Base-by-base conservation (phyloP, 2,329 filamentous ascomycete species). In the Tolypocladium endophyticum region DNA sequence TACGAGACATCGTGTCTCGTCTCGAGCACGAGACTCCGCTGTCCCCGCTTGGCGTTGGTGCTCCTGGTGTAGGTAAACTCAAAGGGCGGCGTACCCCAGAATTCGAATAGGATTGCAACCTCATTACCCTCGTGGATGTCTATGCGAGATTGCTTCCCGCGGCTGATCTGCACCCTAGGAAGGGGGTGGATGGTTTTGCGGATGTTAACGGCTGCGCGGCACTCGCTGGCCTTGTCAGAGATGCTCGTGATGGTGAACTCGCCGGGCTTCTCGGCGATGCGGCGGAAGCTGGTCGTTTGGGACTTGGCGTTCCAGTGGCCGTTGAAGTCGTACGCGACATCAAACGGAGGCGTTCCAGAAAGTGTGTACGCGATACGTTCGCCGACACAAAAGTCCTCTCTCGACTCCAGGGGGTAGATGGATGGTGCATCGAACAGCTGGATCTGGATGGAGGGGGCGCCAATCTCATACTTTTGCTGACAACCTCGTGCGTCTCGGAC, bases 41-140 rank as follows among this genome's bases (percentile, higher is more conserved):
- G 89, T 1, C 88, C 88, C 76, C 87, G 91, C 61, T 83, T 88
- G 59, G 86, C 87, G 71, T 96, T 96, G 53, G 90, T 90, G 73
- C 88, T 94, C 62, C 94, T 83, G 25, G 92, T 97, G 73, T 96
- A 97, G 60, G 93, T 97, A 71, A 97, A 99, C 74, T 97, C 94
- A 69, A 99, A 99, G 1, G 94, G 94, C 62, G 94, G 92, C 7
- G 90, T 92, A 60, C 95, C 94, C 78, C 89, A 92, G 75, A 99
- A 99, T 68, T 96, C 90, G 67, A 99, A 97, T 9, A 91, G 77
- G 58, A 99, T 92, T 70, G 97, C 90, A 0, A 94, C 92, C 71
- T 95, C 89, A 62, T 92, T 92, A 66, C 94, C 94, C 77, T 99
- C 93, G 72, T 97, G 95, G 63, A 99, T 99, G 70, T 97, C 94